Conservation (phyloP, 495 filamentous ascomycete species). For the Hypoxylon subgilvum region DNA sequence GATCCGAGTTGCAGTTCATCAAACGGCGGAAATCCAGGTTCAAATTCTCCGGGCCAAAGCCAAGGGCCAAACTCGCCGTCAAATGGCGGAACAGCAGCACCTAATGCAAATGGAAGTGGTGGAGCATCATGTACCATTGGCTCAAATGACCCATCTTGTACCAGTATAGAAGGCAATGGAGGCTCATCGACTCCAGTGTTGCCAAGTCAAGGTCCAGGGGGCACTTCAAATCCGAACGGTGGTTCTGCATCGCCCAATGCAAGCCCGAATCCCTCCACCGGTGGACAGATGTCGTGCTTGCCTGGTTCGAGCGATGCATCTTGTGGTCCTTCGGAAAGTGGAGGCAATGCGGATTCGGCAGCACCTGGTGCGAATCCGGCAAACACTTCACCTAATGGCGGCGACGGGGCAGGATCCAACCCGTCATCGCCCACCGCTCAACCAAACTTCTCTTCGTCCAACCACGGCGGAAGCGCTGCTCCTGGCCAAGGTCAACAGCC, state of each 20-base stretch:
- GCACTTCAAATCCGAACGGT: not conserved
- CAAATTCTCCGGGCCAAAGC: slow-evolving; percentile 3
- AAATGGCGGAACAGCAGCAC: slow-evolving; percentile 4
- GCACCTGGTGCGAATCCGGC: slow-evolving; percentile 16
- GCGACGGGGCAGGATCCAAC: slow-evolving; percentile 18
- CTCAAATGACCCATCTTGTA: slow-evolving; percentile 12
- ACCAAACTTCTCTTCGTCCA: slow-evolving; percentile 1
- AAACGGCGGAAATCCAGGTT: not conserved
- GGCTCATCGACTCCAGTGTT: slow-evolving; percentile 1
- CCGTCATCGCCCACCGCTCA: slow-evolving; percentile 1
- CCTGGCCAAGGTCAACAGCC: no score
- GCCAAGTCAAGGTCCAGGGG: slow-evolving; percentile 6
- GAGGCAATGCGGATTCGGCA: not conserved
- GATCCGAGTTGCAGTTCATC: slow-evolving; percentile 5
- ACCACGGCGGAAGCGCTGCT: no score
- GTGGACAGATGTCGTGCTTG: slow-evolving; percentile 12
- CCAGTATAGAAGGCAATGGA: slow-evolving; percentile 2
- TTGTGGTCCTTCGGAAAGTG: slow-evolving; percentile 19
- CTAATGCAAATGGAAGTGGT: not conserved
- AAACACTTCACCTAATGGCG: slow-evolving; percentile 18
- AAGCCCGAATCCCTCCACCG: slow-evolving; percentile 10
- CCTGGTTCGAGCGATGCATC: slow-evolving; percentile 24
- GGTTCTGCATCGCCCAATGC: slow-evolving; percentile 12
- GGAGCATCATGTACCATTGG: slow-evolving; percentile 1
- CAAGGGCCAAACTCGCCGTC: slow-evolving; percentile 5